Conservation (phyloP, 306 rosid genomes). For the Sophora flavescens region DNA sequence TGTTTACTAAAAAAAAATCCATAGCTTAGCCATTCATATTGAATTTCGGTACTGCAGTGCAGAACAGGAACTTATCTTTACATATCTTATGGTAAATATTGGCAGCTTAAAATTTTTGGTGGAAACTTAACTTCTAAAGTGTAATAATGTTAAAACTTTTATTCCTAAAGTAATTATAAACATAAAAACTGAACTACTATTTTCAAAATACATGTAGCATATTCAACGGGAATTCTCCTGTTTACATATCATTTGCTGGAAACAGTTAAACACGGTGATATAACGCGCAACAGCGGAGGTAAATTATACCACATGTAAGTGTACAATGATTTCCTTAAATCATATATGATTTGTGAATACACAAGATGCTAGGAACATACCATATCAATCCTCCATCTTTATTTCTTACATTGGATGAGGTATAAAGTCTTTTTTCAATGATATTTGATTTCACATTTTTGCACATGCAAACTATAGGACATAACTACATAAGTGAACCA, state of each 20-base stretch:
- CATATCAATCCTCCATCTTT: slow-evolving; percentile 29
- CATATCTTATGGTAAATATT: slow-evolving; percentile 5
- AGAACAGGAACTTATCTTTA: not conserved
- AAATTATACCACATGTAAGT: slow-evolving; percentile 9
- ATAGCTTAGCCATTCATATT: not conserved
- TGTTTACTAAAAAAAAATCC: no score
- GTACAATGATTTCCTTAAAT: not conserved
- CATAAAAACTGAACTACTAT: not conserved
- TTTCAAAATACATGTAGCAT: not conserved
- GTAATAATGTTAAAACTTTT: not conserved
- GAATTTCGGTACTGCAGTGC: not conserved
- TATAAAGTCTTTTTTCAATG: not conserved
- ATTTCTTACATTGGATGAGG: slow-evolving; percentile 27
- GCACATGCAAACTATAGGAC: slow-evolving; percentile 33
- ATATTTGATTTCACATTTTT: slow-evolving; percentile 38
- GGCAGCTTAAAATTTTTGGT: not conserved
- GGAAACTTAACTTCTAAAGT: not conserved
- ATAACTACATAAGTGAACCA: not conserved
- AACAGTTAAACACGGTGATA: not conserved
- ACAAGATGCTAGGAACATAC: slow-evolving; percentile 7
- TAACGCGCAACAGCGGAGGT: not conserved
- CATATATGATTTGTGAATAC: not conserved
- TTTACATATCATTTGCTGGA: not conserved
- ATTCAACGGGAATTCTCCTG: not conserved
- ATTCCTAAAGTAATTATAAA: not conserved